Evolutionary conservation across 495 filamentous ascomycete genomes (phyloP).

Genomic region (Lasiosphaeria ovina): DNA sequence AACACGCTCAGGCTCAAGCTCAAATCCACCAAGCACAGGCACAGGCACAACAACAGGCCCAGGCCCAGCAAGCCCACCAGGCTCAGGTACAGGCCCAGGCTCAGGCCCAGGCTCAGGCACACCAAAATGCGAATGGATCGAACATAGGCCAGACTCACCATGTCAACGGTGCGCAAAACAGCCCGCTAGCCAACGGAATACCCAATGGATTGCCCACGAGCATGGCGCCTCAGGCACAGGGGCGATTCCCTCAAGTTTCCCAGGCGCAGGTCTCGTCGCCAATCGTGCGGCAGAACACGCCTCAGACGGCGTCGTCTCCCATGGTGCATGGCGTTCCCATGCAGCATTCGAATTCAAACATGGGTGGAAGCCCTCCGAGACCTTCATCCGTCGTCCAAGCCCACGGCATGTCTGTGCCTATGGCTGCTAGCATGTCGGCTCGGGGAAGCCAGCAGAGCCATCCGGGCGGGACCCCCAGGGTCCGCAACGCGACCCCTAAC

Average conservation of each 20-base stretch:
- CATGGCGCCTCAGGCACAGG: conserved; percentile 54
- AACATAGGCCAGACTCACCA: conserved; percentile 29
- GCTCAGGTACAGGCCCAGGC: conserved; percentile 34
- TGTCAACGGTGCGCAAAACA: conserved; percentile 44
- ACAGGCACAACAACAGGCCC: conserved; percentile 48
- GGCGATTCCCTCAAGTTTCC: conserved; percentile 56
- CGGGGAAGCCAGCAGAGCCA: conserved; percentile 79
- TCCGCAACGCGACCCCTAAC: conserved; percentile 75
- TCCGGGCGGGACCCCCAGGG: conserved; percentile 74
- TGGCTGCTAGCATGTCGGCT: conserved; percentile 69
- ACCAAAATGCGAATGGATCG: conserved; percentile 38
- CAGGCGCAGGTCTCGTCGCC: conserved; percentile 77
- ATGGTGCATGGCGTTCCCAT: conserved; percentile 71
- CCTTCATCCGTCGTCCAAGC: conserved; percentile 76
- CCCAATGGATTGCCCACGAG: conserved; percentile 45
- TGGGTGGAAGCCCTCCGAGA: conserved; percentile 72
- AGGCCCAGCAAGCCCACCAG: conserved; percentile 51
- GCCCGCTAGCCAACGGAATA: conserved; percentile 24
- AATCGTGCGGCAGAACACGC: conserved; percentile 73
- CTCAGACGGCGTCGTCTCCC: conserved; percentile 74
- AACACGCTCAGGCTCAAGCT: conserved; percentile 36
- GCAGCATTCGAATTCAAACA: conserved; percentile 74
- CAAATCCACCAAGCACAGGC: conserved; percentile 51
- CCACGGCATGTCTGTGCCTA: conserved; percentile 60
- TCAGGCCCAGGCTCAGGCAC: conserved; percentile 39